Evolutionary conservation across 305 asterid genomes (phyloP).

Genomic region (Solanum hybrid): DNA sequence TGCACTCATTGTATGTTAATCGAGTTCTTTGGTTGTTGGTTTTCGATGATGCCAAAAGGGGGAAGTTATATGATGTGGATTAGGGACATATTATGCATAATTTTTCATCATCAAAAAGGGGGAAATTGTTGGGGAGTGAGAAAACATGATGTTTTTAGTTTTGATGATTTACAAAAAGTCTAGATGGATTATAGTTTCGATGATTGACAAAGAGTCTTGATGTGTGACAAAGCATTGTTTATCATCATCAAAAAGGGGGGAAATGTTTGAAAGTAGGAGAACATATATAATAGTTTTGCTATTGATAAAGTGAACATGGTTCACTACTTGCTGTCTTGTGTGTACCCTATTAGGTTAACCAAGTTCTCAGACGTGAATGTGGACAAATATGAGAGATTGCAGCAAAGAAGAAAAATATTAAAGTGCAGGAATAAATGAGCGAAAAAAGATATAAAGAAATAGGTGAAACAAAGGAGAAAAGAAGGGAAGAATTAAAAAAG

Average conservation of each 20-base stretch:
- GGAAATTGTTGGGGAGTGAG: neutral
- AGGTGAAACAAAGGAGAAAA: neutral
- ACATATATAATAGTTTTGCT: neutral
- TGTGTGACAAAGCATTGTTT: neutral
- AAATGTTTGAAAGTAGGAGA: neutral
- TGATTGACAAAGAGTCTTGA: neutral
- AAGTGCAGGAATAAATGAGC: neutral
- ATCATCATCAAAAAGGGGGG: neutral
- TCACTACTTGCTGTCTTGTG: neutral
- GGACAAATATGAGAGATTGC: neutral
- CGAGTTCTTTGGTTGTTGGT: too few species aligned
- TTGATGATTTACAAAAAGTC: neutral
- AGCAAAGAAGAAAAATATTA: neutral
- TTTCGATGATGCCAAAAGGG: too few species aligned
- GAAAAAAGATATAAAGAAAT: neutral
- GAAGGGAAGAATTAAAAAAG: neutral
- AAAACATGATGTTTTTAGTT: neutral
- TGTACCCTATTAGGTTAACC: neutral
- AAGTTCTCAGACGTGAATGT: neutral
- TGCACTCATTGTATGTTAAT: too few species aligned
- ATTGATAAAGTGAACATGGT: neutral
- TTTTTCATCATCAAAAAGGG: neutral
- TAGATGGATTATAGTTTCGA: neutral
- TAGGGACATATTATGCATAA: neutral
- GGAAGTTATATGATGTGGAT: too few species aligned